Base-by-base conservation (phyloP, 1,139 yeast species). In the Nakaseomyces kungkrabaensis region DNA sequence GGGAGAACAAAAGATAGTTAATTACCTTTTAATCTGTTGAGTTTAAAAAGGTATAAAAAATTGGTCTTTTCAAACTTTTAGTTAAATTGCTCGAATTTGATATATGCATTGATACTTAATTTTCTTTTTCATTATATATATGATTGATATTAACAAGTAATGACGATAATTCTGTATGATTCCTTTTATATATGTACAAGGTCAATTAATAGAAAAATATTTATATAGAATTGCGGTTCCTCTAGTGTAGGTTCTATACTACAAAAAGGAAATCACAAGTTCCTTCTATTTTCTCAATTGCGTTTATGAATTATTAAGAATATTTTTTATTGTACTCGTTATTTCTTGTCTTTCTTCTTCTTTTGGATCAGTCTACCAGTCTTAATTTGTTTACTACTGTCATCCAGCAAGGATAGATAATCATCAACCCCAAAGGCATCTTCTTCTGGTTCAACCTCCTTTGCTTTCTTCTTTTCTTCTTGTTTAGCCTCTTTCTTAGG, bases 361-460 rank as follows among this genome's bases (percentile, higher is more conserved):
- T 77, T 78, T 43, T 71, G 75, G 51, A 79, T 73, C 55, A 79
- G 71, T 60, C 82, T 83, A 58, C 88, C 88, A 48, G 76, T 71
- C 58, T 75, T 81, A 43, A 86, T 80, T 58, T 80, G 81, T 54
- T 74, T 70, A 56, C 78, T 84, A 59, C 79, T 76, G 52, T 78
- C 76, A 37, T 85, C 82, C 72, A 85, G 71, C 55, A 85, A 68
- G 33, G 78, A 82, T 54, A 82, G 68, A 61, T 78, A 79, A 54
- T 75, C 82, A 57, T 78, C 83, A 59, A 72, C 66, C 31, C 68
- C 69, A 49, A 69, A 59, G n/a, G 59, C 54, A 36, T 64, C 69
- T n/a, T 60, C 65, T 2, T 56, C 63, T 50, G 25, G 53, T 49
- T 44, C 65, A 37, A 44, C 51, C 26, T 36, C 10, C 13, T 46